These are phyloP conservation scores for Mycena sp. DNA, from an alignment of 1,284 basidiomycete genomes.

Conservation along the genomic window DNA sequence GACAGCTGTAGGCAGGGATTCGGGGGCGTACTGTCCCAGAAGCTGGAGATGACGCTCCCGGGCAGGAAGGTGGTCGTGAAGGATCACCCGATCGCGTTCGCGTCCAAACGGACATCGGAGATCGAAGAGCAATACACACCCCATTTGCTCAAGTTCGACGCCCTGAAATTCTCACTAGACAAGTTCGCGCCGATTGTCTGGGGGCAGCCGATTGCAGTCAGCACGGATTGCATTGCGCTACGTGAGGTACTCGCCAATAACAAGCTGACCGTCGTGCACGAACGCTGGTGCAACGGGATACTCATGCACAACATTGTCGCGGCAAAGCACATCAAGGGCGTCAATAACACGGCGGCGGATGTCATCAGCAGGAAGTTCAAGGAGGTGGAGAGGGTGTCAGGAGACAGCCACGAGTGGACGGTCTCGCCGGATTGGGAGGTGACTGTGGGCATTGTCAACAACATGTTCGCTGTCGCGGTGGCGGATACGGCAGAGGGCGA, in stretches of 20 bases:
- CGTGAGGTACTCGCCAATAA: too few species aligned
- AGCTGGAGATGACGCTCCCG: slow-evolving; percentile 26
- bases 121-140: slow-evolving; percentile 41
- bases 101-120: slow-evolving; percentile 22
- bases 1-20: slow-evolving; percentile 45
- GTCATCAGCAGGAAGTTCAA: too few species aligned
- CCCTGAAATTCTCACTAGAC: too few species aligned
- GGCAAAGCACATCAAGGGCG: too few species aligned
- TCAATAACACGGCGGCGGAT: slow-evolving; percentile 33
- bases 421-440: too few species aligned
- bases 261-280: too few species aligned
- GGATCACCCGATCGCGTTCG: too few species aligned
- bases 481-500: neutral
- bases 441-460: slow-evolving; percentile 37
- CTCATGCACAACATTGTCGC: too few species aligned
- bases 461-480: slow-evolving; percentile 26
- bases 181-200: too few species aligned
- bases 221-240: slow-evolving; percentile 43
- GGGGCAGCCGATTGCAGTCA: slow-evolving; percentile 38
- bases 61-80: slow-evolving; percentile 5
- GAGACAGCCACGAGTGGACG: too few species aligned
- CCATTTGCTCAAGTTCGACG: slow-evolving; percentile 43
- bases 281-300: too few species aligned
- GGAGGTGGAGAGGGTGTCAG: too few species aligned
- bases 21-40: slow-evolving; percentile 41